Percentiles rank a stretch among this genome's conserved stretches.
These are phyloP conservation scores for Neoarthrinium moseri DNA, from an alignment of 2,329 filamentous ascomycete genomes.

Conservation along the genomic window DNA sequence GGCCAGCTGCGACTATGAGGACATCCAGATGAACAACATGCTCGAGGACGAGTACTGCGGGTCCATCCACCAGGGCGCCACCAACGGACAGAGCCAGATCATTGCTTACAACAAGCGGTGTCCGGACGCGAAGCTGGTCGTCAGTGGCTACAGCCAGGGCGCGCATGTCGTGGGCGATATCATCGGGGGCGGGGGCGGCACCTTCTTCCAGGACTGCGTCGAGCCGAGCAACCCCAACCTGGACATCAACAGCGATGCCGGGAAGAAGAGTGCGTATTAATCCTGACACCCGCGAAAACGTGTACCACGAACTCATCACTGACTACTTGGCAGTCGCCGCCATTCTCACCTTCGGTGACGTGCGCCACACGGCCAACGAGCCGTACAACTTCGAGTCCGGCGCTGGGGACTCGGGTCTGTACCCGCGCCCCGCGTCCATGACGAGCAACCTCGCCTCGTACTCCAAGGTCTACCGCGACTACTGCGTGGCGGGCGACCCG, in stretches of 20 bases:
- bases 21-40: slow-evolving; percentile 31
- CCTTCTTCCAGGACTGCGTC: slow-evolving; percentile 26
- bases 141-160: slow-evolving; percentile 41
- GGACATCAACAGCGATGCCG: slow-evolving; percentile 24
- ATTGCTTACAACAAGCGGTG: slow-evolving; percentile 36
- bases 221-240: slow-evolving; percentile 22
- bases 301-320: background rate
- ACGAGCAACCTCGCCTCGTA: background rate
- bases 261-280: slow-evolving; percentile 33
- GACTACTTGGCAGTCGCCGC: slow-evolving; percentile 24
- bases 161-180: slow-evolving; percentile 36
- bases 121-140: slow-evolving; percentile 36
- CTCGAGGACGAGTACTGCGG: slow-evolving; percentile 30
- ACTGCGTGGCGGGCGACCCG: slow-evolving; percentile 3
- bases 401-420: slow-evolving; percentile 17
- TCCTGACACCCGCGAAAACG: too few species aligned
- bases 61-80: slow-evolving; percentile 33
- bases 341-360: slow-evolving; percentile 32
- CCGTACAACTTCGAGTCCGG: slow-evolving; percentile 31
- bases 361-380: slow-evolving; percentile 32
- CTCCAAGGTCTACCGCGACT: background rate
- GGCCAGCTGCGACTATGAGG: slow-evolving; percentile 15
- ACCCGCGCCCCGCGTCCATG: background rate
- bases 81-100: slow-evolving; percentile 35
- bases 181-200: slow-evolving; percentile 32